Conservation (phyloP, 228 moss, liverwort and hornwort genomes). For the Sphagnum fallax region DNA sequence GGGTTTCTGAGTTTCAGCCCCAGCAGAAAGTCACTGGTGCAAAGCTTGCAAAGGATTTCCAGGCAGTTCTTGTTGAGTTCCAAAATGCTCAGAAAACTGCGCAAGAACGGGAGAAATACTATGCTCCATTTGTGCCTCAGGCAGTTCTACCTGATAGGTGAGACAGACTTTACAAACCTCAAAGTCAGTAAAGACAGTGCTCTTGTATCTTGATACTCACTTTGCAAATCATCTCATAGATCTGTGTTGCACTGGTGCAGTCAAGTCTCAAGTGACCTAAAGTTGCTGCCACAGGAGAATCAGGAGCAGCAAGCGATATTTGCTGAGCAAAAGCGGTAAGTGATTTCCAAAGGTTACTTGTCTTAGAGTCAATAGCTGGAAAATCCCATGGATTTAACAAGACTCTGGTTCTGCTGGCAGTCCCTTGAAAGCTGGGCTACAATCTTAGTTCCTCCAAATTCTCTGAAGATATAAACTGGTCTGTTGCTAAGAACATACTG, state of each 20-base stretch:
- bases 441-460: too few species aligned
- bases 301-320: conserved; percentile 24
- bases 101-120: conserved; percentile 82
- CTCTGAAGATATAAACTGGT: too few species aligned
- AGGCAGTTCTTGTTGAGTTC: conserved; percentile 88
- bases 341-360: not conserved
- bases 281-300: conserved; percentile 39
- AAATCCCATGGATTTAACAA: too few species aligned
- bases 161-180: not conserved
- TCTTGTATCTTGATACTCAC: too few species aligned
- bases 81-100: conserved; percentile 83
- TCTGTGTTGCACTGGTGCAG: conserved; percentile 13
- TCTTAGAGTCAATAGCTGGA: too few species aligned
- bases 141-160: conserved; percentile 23
- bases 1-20: conserved; percentile 32
- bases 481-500: too few species aligned
- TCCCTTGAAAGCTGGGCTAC: too few species aligned
- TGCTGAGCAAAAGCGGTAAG: conserved; percentile 36
- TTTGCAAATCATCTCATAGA: too few species aligned
- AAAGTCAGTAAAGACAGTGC: too few species aligned
- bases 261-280: conserved; percentile 39
- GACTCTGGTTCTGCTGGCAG: too few species aligned
- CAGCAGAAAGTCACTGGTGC: conserved; percentile 92
- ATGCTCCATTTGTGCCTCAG: conserved; percentile 71
- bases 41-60: conserved; percentile 96